Percentiles rank a stretch among this genome's conserved stretches.
Conservation (phyloP, 73 alveolate species). For the Durusdinium trenchii region DNA sequence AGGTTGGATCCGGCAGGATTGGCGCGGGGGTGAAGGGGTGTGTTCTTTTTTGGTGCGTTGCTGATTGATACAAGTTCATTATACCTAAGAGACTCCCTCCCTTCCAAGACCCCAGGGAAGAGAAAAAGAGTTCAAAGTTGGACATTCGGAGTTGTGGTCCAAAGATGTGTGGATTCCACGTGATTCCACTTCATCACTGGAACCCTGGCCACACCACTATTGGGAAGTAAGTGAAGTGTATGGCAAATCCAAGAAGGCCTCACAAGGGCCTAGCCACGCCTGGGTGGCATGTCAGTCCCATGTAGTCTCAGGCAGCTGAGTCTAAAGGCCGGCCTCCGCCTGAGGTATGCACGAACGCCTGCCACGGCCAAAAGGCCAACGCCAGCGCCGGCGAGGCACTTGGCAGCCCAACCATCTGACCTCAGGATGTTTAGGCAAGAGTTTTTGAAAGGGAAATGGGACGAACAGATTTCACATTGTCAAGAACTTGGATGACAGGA, state of each 20-base stretch:
- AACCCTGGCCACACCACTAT: background rate
- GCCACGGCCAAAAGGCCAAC: constrained; percentile 5
- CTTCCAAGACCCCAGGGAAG: background rate
- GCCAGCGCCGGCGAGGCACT: constrained; percentile 33
- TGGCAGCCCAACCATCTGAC: constrained; percentile 32
- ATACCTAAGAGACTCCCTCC: background rate
- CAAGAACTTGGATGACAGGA: background rate
- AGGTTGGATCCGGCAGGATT: background rate
- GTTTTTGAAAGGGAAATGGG: background rate
- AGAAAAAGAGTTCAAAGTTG: background rate
- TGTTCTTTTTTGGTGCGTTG: background rate
- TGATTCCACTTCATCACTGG: background rate
- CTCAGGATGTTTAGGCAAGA: background rate
- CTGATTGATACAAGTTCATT: background rate
- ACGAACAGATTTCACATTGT: background rate
- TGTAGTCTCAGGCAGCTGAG: background rate
- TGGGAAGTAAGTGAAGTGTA: background rate
- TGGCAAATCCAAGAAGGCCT: background rate
- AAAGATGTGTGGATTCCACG: background rate
- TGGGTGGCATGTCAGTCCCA: background rate
- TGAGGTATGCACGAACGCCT: constrained; percentile 34
- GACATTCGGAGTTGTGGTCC: too few relatives aligned
- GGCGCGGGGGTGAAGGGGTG: too few relatives aligned
- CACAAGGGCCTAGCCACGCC: too few relatives aligned
- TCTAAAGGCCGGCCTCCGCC: background rate